Evolutionary conservation across 1,139 yeast genomes (phyloP), one percentile per base, ranked within the genome.

Genomic region (Yamadazyma jaroonii): DNA sequence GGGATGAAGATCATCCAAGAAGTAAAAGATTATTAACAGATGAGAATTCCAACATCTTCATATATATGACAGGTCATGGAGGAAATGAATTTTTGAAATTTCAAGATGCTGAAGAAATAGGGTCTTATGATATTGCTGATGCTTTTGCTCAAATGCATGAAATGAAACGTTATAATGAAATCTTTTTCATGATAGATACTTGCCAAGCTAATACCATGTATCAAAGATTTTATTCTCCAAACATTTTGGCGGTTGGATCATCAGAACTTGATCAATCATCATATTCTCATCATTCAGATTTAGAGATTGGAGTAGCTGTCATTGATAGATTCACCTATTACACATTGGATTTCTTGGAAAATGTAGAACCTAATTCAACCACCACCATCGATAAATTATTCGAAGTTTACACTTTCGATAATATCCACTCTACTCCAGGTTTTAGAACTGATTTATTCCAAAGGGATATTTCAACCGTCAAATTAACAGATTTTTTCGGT

Each of bases 141-240:
- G 97, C 98, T 2, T 88, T 92, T 64, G 95, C 80, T 36, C 97
- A 94, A 59, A 92, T 92, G 98, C 79, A 87, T 64, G 96, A 92
- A 57, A 90, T 90, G 76, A 84, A 85, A 53, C 73, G 98, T 39
- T 92, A 92, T 63, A 89, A 90, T 53, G 98, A 94, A 66, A 87
- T 92, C 30, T 79, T 92, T 56, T 92, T 92, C 62, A 92, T 92
- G 97, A 86, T 92, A 47, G 99, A 92, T 59, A 92, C 99, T 0
- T 92, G 99, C 59, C 98, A 92, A 64, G 98, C 98, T 23, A 92
- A 92, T 61, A 88, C 98, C 13, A 92, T 92, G 98, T 92, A 86
- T 62, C 84, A 94, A 41, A 77, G 85, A 56, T 83, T 90, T 56
- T 89, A 89, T 57, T 85, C 96, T 8, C 98, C 98, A 28, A 90